These are phyloP conservation scores for Mucor mucedo DNA, from an alignment of 371 early-diverging fungal genomes.

Conservation along the genomic window DNA sequence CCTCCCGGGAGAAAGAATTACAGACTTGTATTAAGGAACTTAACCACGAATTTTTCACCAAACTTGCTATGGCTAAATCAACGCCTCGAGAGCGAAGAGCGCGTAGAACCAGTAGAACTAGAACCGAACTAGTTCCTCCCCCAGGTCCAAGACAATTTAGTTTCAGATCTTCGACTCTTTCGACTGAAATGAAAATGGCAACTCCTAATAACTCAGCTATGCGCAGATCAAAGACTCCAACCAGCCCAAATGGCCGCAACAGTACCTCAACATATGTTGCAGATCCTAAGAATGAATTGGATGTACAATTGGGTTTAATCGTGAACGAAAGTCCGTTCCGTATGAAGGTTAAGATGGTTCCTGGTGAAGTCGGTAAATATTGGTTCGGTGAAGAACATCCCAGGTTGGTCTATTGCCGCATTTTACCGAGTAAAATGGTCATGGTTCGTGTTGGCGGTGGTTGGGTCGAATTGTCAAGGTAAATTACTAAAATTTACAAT, in stretches of 20 bases:
- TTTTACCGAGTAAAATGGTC: conserved; percentile 71
- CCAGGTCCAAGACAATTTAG: conserved; percentile 12
- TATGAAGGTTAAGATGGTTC: conserved; percentile 48
- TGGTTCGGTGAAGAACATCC: conserved; percentile 79
- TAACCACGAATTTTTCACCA: conserved; percentile 54
- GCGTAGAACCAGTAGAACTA: conserved; percentile 9
- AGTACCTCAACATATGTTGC: conserved; percentile 33
- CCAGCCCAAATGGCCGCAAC: neutral
- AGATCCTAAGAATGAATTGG: conserved; percentile 54
- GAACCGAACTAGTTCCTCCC: conserved; percentile 6
- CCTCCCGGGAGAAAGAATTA: conserved; percentile 42
- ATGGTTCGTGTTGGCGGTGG: conserved; percentile 87
- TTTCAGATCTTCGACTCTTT: conserved; percentile 30
- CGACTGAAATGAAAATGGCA: conserved; percentile 32
- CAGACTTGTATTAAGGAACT: conserved; percentile 47
- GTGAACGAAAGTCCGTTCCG: conserved; percentile 61
- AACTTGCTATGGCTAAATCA: conserved; percentile 47
- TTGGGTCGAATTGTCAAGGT: conserved; percentile 71
- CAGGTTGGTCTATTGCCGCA: conserved; percentile 58
- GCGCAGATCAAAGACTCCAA: conserved; percentile 20
- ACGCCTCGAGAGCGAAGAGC: conserved; percentile 19
- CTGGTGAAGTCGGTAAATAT: conserved; percentile 68
- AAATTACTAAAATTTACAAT: neutral
- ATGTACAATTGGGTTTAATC: conserved; percentile 57
- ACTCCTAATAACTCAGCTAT: conserved; percentile 6